Base-by-base conservation (phyloP, 352 stramenopile genomes). In the Halophytophthora polymorphica region DNA sequence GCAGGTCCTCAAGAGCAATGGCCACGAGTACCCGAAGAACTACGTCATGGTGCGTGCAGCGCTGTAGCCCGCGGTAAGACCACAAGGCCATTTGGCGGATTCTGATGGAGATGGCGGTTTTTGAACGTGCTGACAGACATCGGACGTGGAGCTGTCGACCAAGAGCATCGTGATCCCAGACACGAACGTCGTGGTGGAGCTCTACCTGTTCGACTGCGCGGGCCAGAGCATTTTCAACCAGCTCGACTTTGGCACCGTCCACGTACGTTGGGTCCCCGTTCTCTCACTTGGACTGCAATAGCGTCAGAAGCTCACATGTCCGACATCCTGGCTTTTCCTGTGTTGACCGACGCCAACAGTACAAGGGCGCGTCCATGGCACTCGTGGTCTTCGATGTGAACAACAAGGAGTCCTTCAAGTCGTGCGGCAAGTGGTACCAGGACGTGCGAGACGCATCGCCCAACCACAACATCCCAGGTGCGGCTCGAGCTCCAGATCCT, bases 171-270 rank as follows among this genome's bases (percentile, higher is more conserved):
- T 73, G 25, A 95, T 97, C 50, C 78, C 83, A 6, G 80, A 97
- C 48, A 89, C 84, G 33, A 96, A 97, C 55, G 73, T 86, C 22
- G 65, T 95, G 6, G 90, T 98, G 25, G 92, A 98, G 66, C 77
- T 97, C n/a, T 97, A 95, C 49, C 58, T 98, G 10, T 96, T 97
- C 38, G 92, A 98, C 64, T 96, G 88, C 51, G 83, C 89, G 8
- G 92, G 92, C 10, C 90, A 98, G 56, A 93, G 82, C 50, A 90
- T 98, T 46, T 98, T 98, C 72, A 98, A 98, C 53, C 90, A 98
- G 56, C 76, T 93, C 49, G 87, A 95, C 46, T 94, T 97, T 63
- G 82, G 86, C 31, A 73, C 83, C 8, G 69, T 81, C 14, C 77
- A 94, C 23, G 80, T 88, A 75, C n/a, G 68, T 54, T 7, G 13